Base-by-base conservation (phyloP, 129 eudicot species). In the Flaveria linearis region DNA sequence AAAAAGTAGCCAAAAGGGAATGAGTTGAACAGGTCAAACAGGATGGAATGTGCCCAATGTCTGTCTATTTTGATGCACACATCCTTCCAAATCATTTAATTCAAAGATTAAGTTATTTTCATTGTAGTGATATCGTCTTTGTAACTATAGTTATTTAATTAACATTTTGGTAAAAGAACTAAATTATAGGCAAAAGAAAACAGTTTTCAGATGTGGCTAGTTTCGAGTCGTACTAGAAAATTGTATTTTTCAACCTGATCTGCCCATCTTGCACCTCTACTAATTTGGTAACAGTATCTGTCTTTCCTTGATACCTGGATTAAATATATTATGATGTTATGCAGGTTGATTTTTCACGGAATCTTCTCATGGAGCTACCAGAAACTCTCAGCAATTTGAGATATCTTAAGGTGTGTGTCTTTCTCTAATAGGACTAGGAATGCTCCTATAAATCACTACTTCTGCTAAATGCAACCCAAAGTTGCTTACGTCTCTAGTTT, bases 341-440 rank as follows among this genome's bases (percentile, higher is more conserved):
- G 82, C 88, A 95, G 99, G 90, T 89, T 80, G 97, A 91, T 86
- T 79, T 95, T 56, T 95, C 97, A 60, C 86, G 88, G 30, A 95
- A 95, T 91, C 91, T 95, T 80, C 87, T 95, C 42, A 73, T 73
- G 23, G 92, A 95, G 80, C 83, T 95, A 20, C 97, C 97, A 12
- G 94, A 84, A 69, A 80, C 92, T 63, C 42, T 94, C 22, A 84
- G 97, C 83, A 79, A 76, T 25, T 82, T 94, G 75, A 81, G 74
- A 64, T 77, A 84, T 77, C 90, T 94, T 68, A 94, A 89, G 97
- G 99, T 88, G 20, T 28, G 36, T 58, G 16, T 63, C 12, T 64
- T 11, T 36, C 56, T 52, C 69, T 57, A 57, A 18, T 18, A 55
- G 26, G 5, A 55, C 62, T 18, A 55, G 11, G 26, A 55, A 17